Evolutionary conservation across 2,329 filamentous ascomycete species (phyloP), one percentile per base, ranked within the genome.

Genomic region (Biscogniauxia marginata): DNA sequence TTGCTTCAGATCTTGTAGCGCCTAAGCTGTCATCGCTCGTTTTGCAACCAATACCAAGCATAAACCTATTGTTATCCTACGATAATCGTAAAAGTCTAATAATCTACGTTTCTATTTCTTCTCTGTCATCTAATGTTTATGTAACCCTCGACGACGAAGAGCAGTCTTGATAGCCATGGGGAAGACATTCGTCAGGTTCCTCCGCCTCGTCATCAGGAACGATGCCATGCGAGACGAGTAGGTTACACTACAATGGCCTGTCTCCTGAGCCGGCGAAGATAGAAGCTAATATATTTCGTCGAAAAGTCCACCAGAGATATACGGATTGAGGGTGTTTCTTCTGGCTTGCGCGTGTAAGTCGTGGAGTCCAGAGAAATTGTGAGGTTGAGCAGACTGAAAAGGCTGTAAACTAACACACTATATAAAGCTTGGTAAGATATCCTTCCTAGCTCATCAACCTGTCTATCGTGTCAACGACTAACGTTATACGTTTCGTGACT

Each of bases 241-340:
- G 6, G 50, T 24, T 24, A n/a, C n/a, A n/a, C n/a, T n/a, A n/a
- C n/a, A n/a, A n/a, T n/a, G n/a, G n/a, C n/a, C n/a, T n/a, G n/a
- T n/a, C n/a, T n/a, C n/a, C n/a, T n/a, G n/a, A n/a, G n/a, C n/a
- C n/a, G n/a, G n/a, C n/a, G n/a, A n/a, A n/a, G n/a, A 6, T 46
- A 56, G 13, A 19, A 3, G 9, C 13, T 43, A 11, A 22, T 6
- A 23, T 16, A 9, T 7, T 8, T n/a, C 4, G 7, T 39, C 8
- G 7, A 13, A 22, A 20, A 61, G 55, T 65, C 87, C 87, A 18
- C 77, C 79, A 19, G 82, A 88, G 68, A 85, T 89, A 57, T 89
- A 89, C 73, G 85, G 85, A 66, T 89, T 86, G 86, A 81, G 86
- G 54, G 84, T 87, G 23, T 84, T 87, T 61, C 79, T 79, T 55